Base-by-base conservation (phyloP, 495 filamentous ascomycete genomes). In the Penicillium herquei region DNA sequence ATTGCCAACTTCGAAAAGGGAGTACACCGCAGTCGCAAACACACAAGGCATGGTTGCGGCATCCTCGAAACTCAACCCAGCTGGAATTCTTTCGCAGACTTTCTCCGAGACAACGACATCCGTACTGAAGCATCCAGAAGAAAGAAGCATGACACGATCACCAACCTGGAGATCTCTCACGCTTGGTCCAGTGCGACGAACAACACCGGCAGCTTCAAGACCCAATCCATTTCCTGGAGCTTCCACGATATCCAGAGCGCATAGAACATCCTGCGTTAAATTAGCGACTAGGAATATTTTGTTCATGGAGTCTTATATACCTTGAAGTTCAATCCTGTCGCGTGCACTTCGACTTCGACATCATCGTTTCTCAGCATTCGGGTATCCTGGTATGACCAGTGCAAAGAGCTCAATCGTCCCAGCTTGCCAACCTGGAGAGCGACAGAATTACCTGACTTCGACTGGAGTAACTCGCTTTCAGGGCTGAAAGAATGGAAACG, bases 1-100 rank as follows among this genome's bases (percentile, higher is more conserved):
- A 10, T 62, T 51, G 1, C 62, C 70, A 33, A 75, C 17, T 33
- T 77, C 33, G 6, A 74, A 51, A 0, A 84, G 44, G 0, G 62
- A 56, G 57, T 78, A 75, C 0, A 79, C 53, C 0, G 72, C 61
- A 0, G 77, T 79, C 5, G 58, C 37, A 56, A 69, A 80, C 0
- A 74, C 77, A 3, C 57, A 41, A 6, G 73, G 73, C 34, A 84
- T 66, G 0, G 74, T 74, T 0, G 79, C 73, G 0, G 74, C 80
- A 5, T 78, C 73, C 10, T 73, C 69, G 18, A 74, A 75, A 2
- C 35, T 62, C 51, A 80, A 56, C 1, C 42, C 16, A 31, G 62
- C 58, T 3, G 75, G 71, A 4, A 81, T 68, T 5, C 26, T 55
- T 8, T 65, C 57, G 30, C 70, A 67, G 45, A 46, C 60, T 21